Evolutionary conservation across 2,329 filamentous ascomycete species (phyloP), one percentile per base, ranked within the genome.

Genomic region (Aspergillus uvarum): DNA sequence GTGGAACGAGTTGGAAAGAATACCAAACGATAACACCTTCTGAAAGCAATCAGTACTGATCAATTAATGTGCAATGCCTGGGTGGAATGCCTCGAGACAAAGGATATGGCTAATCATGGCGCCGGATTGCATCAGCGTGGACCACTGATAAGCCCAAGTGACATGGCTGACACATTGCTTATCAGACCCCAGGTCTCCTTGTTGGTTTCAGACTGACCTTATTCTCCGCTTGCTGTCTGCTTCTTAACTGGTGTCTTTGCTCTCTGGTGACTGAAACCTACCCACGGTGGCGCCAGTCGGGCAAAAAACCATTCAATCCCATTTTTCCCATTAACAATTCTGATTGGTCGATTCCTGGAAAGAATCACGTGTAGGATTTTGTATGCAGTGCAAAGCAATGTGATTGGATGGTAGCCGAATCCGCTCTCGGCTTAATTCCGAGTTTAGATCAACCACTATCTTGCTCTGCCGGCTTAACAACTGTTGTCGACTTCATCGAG

Each of bases 91-190:
- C 32, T 5, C 38, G n/a, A 44, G 16, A n/a, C 14, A 44, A n/a
- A 55, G 31, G 8, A 47, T 63, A 56, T 51, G 57, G 59, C 54
- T 51, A 63, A 42, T 47, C 42, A 35, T 51, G 51, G 48, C 51
- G 26, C 53, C 35, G 51, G 16, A 63, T 63, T 19, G 61, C 59
- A 61, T 63, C 61, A 59, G 47, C 56, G 22, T 16, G 44, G 24
- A 32, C 56, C 53, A 58, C 32, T 59, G 21, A 50, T 14, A 55
- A 5, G 35, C 31, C 21, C 21, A 19, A 31, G 12, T n/a, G 21
- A 32, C n/a, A 21, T 32, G 16, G n/a, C 29, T 11, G 16, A n/a
- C 19, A 29, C 48, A 50, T 50, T n/a, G 12, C 32, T 35, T 35
- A 35, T 26, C 21, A 49, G 47, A 24, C 10, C 24, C 47, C 11